phyloP scores from a whole-genome alignment of 768 basidiomycete species.

The Tubosaeta sp. region DNA sequence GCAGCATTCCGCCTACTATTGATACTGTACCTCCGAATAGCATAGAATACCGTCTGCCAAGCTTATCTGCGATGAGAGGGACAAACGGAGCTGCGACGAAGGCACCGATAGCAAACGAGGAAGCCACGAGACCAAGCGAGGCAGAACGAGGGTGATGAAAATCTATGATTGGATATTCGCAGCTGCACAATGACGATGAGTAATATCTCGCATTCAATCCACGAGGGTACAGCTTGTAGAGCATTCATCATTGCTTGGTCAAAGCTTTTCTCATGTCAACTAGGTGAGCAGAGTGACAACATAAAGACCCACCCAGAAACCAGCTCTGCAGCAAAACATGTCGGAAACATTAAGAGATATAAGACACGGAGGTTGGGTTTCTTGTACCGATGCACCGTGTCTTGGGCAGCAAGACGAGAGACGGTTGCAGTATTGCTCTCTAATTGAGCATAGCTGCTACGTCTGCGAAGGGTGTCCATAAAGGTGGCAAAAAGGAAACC shows the following conservation, averaged over 20 bases:
- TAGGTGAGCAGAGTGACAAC: too few relatives aligned
- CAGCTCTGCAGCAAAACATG: slow-evolving; percentile 10
- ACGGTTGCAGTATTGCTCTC: slow-evolving; percentile 7
- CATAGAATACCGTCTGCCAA: not conserved
- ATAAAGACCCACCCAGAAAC: slow-evolving; percentile 6
- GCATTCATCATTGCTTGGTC: slow-evolving; percentile 59
- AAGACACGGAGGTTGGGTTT: slow-evolving; percentile 53
- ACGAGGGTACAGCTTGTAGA: slow-evolving; percentile 54
- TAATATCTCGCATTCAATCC: slow-evolving; percentile 43
- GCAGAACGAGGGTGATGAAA: slow-evolving; percentile 52
- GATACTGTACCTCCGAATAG: not conserved
- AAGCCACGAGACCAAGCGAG: slow-evolving; percentile 36
- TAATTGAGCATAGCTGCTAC: not conserved
- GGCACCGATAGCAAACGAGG: not conserved
- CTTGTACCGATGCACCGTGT: slow-evolving; percentile 54
- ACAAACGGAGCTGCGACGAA: not conserved
- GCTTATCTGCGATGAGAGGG: not conserved
- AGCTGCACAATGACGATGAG: not conserved
- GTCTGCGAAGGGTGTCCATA: not conserved
- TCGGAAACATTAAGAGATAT: slow-evolving; percentile 53
- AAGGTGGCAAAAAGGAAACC: too few relatives aligned
- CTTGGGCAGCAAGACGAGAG: slow-evolving; percentile 27
- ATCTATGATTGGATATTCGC: slow-evolving; percentile 31
- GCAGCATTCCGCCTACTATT: not conserved
- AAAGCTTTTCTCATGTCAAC: slow-evolving; percentile 1